phyloP scores from a whole-genome alignment of 805 yeast species.

The Metschnikowia shivogae region DNA sequence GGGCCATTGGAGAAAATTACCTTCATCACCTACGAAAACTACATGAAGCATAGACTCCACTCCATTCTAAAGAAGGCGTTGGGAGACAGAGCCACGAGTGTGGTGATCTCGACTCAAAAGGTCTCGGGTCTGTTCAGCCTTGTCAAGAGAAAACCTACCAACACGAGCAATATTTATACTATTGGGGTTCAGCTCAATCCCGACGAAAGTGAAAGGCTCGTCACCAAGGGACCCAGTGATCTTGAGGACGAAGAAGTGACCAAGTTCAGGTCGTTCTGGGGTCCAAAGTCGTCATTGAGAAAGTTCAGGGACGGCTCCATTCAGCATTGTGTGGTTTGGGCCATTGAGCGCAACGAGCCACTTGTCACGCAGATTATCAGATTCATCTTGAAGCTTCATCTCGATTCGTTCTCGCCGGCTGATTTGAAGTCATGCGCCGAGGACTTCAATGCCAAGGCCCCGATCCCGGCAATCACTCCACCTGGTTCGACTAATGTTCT shows the following conservation, averaged over 20 bases:
- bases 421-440: constrained; percentile 36
- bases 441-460: constrained; percentile 49
- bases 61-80: constrained; percentile 54
- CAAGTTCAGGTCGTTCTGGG: constrained; percentile 85
- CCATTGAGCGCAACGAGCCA: constrained; percentile 50
- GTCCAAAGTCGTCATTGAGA: constrained; percentile 75
- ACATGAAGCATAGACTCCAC: constrained; percentile 55
- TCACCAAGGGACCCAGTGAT: constrained; percentile 77
- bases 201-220: constrained; percentile 70
- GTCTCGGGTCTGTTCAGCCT: constrained; percentile 32
- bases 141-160: constrained; percentile 51
- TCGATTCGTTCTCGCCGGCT: constrained; percentile 42
- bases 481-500: constrained; percentile 48
- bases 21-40: constrained; percentile 66
- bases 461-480: constrained; percentile 57
- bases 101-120: constrained; percentile 31
- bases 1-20: constrained; percentile 71
- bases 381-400: constrained; percentile 61
- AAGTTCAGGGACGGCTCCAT: constrained; percentile 91
- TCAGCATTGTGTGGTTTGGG: constrained; percentile 89
- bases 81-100: constrained; percentile 44
- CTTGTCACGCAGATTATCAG: constrained; percentile 61
- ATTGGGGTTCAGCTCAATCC: constrained; percentile 71
- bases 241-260: constrained; percentile 51
- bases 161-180: constrained; percentile 28